Conservation (phyloP, 2,329 filamentous ascomycete genomes). For the Penicillium sp. region DNA sequence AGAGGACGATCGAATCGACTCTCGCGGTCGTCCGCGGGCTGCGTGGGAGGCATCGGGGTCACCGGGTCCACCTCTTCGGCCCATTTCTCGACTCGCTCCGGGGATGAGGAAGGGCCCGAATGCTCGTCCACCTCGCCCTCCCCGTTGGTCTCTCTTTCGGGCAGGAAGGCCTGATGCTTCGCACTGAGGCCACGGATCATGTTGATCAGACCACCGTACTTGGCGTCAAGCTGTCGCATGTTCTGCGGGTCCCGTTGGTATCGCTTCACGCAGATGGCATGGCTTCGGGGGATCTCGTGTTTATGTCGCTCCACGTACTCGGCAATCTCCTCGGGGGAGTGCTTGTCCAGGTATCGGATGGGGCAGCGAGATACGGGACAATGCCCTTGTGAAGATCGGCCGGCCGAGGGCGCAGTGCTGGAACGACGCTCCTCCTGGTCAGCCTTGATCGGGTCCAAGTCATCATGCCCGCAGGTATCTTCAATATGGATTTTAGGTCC, state of each 20-base stretch:
- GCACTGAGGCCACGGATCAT: slow-evolving; percentile 90
- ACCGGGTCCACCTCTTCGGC: slow-evolving; percentile 64
- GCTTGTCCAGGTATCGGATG: slow-evolving; percentile 86
- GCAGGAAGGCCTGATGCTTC: slow-evolving; percentile 82
- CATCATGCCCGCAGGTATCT: slow-evolving; percentile 45
- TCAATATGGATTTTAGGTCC: slow-evolving; percentile 37
- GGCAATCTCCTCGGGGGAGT: slow-evolving; percentile 87
- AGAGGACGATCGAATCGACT: slow-evolving; percentile 77
- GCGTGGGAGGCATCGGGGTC: slow-evolving; percentile 30
- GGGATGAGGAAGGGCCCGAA: slow-evolving; percentile 43
- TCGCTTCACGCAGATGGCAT: slow-evolving; percentile 83
- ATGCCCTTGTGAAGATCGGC: slow-evolving; percentile 51
- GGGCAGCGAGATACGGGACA: slow-evolving; percentile 70
- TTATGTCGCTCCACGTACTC: slow-evolving; percentile 93
- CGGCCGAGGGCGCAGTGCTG: slow-evolving; percentile 34
- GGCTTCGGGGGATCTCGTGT: slow-evolving; percentile 86
- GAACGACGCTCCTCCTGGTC: slow-evolving; percentile 42
- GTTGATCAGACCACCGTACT: slow-evolving; percentile 84
- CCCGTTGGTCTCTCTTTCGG: slow-evolving; percentile 40
- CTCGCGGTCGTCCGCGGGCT: slow-evolving; percentile 55
- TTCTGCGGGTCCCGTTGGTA: slow-evolving; percentile 84
- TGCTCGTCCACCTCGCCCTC: slow-evolving; percentile 24
- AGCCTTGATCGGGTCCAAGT: slow-evolving; percentile 54
- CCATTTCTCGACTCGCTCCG: slow-evolving; percentile 77
- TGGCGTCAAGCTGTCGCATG: slow-evolving; percentile 82